Evolutionary conservation across 495 filamentous ascomycete species (phyloP).

Genomic region (Sphaerosporella brunnea): DNA sequence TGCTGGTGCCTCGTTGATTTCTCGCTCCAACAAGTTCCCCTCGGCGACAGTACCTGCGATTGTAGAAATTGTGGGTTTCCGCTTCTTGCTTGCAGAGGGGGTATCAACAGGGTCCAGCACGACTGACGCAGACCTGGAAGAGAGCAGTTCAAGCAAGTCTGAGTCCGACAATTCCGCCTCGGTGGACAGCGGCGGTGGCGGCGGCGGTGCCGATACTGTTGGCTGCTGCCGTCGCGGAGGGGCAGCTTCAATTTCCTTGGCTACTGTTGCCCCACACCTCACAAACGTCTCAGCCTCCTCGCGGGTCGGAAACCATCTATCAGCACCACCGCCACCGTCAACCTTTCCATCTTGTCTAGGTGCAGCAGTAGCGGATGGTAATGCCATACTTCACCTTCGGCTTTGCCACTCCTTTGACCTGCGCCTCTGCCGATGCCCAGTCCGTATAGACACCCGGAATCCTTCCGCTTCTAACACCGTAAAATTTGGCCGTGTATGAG

Average conservation of each 20-base stretch:
- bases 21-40: background rate
- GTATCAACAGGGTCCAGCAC: background rate
- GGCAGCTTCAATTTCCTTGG: too few species aligned
- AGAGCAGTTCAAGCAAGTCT: too few species aligned
- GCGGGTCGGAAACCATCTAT: conserved; percentile 42
- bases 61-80: too few species aligned
- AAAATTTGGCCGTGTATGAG: conserved; percentile 42
- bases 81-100: background rate
- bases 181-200: background rate
- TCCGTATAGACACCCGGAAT: conserved; percentile 78
- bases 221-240: background rate
- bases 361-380: background rate
- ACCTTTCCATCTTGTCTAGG: background rate
- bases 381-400: conserved; percentile 35
- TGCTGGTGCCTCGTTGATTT: background rate
- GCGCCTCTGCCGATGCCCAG: conserved; percentile 59
- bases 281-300: conserved; percentile 65
- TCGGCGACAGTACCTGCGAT: too few species aligned
- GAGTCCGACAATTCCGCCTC: too few species aligned
- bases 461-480: conserved; percentile 67
- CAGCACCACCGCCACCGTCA: background rate
- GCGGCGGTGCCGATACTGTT: background rate
- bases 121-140: too few species aligned
- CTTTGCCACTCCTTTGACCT: conserved; percentile 57
- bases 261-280: conserved; percentile 28